Conservation (phyloP, 2,329 filamentous ascomycete species). For the Hymenoscyphus fraxineus region DNA sequence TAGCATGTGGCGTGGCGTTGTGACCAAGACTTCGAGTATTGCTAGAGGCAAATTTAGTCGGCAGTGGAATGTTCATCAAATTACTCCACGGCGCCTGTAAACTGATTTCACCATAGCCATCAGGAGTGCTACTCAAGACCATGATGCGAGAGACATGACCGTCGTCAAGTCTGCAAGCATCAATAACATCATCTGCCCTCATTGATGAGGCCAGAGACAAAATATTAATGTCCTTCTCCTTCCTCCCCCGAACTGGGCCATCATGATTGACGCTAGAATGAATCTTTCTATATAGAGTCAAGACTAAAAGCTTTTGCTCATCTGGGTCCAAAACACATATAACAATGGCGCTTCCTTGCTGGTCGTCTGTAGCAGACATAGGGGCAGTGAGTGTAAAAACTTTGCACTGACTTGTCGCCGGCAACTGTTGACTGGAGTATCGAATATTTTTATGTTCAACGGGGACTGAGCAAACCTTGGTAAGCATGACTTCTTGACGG, state of each 20-base stretch:
- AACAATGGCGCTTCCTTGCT: slow-evolving; percentile 52
- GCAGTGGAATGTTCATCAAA: slow-evolving; percentile 62
- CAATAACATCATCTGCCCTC: slow-evolving; percentile 62
- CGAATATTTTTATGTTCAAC: slow-evolving; percentile 58
- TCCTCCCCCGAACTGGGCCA: slow-evolving; percentile 23
- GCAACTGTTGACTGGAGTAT: slow-evolving; percentile 53
- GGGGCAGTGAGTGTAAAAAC: slow-evolving; percentile 66
- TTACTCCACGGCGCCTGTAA: slow-evolving; percentile 73
- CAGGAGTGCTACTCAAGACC: slow-evolving; percentile 61
- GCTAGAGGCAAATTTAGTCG: slow-evolving; percentile 52
- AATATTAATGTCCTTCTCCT: slow-evolving; percentile 33
- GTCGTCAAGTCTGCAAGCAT: slow-evolving; percentile 69
- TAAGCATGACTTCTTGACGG: slow-evolving; percentile 67
- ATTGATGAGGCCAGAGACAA: slow-evolving; percentile 27
- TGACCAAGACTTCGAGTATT: slow-evolving; percentile 59
- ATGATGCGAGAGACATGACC: slow-evolving; percentile 65
- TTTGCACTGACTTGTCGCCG: slow-evolving; percentile 52
- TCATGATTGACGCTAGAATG: slow-evolving; percentile 21
- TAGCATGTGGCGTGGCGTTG: slow-evolving; percentile 47
- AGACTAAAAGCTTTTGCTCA: slow-evolving; percentile 63
- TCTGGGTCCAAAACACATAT: slow-evolving; percentile 68
- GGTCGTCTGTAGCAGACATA: slow-evolving; percentile 50
- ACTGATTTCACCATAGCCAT: slow-evolving; percentile 63
- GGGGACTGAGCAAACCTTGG: slow-evolving; percentile 65
- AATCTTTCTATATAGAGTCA: slow-evolving; percentile 54